These are phyloP conservation scores for Sphenostylis stenocarpa DNA, from an alignment of 306 rosid species.

Conservation along the genomic window DNA sequence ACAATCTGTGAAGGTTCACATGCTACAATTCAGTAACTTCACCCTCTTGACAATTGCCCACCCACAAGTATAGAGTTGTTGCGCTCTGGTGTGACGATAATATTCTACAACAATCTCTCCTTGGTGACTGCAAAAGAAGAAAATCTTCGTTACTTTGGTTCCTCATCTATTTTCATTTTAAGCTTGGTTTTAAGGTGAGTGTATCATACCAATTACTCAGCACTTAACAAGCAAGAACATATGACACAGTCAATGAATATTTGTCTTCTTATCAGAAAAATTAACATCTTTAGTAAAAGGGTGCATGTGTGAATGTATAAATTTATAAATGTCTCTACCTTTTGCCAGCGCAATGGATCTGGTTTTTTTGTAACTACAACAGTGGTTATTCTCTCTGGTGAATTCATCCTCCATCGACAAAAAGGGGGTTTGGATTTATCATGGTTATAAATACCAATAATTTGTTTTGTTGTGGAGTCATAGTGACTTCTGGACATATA, in stretches of 20 bases:
- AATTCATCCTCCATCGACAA: slow-evolving; percentile 68
- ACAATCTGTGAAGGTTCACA: neutral
- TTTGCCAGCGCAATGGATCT: slow-evolving; percentile 80
- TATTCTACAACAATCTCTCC: slow-evolving; percentile 88
- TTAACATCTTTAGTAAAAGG: too few relatives aligned
- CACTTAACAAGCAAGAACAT: too few relatives aligned
- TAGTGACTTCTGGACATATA: slow-evolving; percentile 45
- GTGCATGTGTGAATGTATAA: too few relatives aligned
- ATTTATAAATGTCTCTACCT: slow-evolving; percentile 22
- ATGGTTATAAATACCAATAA: slow-evolving; percentile 45
- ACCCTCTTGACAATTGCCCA: slow-evolving; percentile 62
- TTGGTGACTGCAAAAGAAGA: slow-evolving; percentile 71
- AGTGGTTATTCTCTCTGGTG: slow-evolving; percentile 57
- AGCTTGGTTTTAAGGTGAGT: too few relatives aligned
- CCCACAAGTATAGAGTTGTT: slow-evolving; percentile 56
- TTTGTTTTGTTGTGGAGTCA: slow-evolving; percentile 38
- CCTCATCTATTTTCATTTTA: too few relatives aligned
- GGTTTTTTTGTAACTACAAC: slow-evolving; percentile 62
- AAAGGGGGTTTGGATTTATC: slow-evolving; percentile 39
- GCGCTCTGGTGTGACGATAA: slow-evolving; percentile 51
- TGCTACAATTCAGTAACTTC: slow-evolving; percentile 65
- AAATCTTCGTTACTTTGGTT: neutral
- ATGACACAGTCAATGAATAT: too few relatives aligned
- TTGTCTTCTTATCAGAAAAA: too few relatives aligned
- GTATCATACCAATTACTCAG: too few relatives aligned